Conservation (phyloP, 179 eudicot genomes). For the Silene vulgaris region DNA sequence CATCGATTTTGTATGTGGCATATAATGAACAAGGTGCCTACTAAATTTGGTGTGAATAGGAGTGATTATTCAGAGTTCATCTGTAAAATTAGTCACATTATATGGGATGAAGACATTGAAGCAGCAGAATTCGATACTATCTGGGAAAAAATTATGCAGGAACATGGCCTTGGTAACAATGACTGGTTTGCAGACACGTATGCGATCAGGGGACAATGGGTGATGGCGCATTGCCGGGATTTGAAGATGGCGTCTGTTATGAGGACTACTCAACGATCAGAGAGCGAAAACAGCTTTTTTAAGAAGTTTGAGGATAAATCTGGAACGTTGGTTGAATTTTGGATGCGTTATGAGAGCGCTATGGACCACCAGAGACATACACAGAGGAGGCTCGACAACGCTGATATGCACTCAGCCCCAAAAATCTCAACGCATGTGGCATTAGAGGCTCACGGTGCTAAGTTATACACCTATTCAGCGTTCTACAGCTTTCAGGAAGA, state of each 20-base stretch:
- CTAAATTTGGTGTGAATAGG: neutral
- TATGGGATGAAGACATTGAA: neutral
- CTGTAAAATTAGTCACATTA: neutral
- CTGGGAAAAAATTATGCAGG: neutral
- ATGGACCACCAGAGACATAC: neutral
- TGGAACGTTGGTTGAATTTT: neutral
- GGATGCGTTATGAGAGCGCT: neutral
- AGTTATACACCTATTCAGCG: neutral
- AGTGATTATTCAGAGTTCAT: neutral
- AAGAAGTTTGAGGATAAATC: neutral
- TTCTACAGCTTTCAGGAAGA: neutral
- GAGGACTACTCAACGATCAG: neutral
- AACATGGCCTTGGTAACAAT: neutral
- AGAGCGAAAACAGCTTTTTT: neutral
- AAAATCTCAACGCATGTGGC: no score
- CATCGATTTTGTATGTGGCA: neutral
- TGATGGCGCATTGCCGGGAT: neutral
- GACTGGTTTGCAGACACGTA: neutral
- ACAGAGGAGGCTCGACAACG: neutral
- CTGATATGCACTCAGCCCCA: neutral
- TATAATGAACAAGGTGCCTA: neutral
- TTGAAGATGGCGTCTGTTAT: neutral
- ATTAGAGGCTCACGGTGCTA: neutral
- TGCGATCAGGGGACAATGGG: neutral
- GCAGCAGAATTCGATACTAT: neutral